Evolutionary conservation across 2,329 filamentous ascomycete genomes (phyloP), one percentile per base, ranked within the genome.

Genomic region (Helicocarpus griseus): DNA sequence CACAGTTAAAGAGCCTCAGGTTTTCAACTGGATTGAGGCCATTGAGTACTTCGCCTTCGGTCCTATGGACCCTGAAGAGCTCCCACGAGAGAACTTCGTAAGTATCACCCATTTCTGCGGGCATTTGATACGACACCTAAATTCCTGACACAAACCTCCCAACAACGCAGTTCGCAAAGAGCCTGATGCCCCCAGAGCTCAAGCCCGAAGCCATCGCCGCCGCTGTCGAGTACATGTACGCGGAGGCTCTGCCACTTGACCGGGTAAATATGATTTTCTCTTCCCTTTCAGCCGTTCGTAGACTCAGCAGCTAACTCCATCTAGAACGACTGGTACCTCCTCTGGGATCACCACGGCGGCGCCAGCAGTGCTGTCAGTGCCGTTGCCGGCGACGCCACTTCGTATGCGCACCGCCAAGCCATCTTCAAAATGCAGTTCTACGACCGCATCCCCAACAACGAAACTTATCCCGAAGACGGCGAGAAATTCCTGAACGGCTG

Each of bases 321-420:
- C 3, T 14, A 35, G 31, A 6, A 36, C 24, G 41, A 31, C 29
- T 81, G 79, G 77, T 76, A 77, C 58, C 65, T 80, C 53, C 79
- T 82, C 45, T 82, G 81, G 59, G 78, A 82, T 59, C 73, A 76
- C 1, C 69, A 73, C 13, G 80, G 80, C 49, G 80, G 81, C n/a
- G 21, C 28, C 17, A 38, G 24, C 41, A 48, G 43, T 13, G 78
- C 78, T n/a, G 71, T 81, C 51, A 71, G 69, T 56, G 78, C 82
- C 52, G 67, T 77, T 1, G 63, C 77, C 0, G 61, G 62, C 55
- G 71, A 79, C 53, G 74, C 73, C 9, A 81, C 79, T 0, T 74
- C 79, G 8, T 83, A 80, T 58, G 73, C 77, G 1, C 80, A 83
- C 60, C 75, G 80, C 50, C 77, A 83, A 69, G 79, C 79, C 59